Conservation (phyloP, 2,329 filamentous ascomycete species). For the Cytospora mali region DNA sequence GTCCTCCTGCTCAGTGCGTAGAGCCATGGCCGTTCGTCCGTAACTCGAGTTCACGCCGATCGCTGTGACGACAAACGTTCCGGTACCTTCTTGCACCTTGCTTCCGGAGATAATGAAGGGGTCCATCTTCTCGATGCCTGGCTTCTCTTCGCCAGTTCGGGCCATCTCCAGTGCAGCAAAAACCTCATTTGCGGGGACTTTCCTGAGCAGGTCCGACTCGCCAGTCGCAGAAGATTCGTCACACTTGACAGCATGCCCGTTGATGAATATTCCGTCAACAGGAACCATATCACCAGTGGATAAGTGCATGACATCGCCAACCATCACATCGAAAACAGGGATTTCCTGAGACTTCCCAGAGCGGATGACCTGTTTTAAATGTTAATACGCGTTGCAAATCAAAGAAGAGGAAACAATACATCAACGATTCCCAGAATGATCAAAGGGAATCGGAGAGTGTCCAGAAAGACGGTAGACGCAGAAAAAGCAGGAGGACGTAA, state of each 20-base stretch:
- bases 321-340: slow-evolving; percentile 67
- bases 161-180: slow-evolving; percentile 57
- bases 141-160: slow-evolving; percentile 42
- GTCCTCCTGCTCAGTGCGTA: slow-evolving; percentile 54
- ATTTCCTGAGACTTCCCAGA: slow-evolving; percentile 67
- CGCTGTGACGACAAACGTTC: slow-evolving; percentile 57
- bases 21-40: slow-evolving; percentile 58
- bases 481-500: too few species aligned
- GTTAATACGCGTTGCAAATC: not conserved
- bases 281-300: slow-evolving; percentile 72
- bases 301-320: slow-evolving; percentile 70
- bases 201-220: slow-evolving; percentile 73
- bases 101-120: slow-evolving; percentile 65
- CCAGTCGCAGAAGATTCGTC: slow-evolving; percentile 76
- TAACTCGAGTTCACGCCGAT: slow-evolving; percentile 58
- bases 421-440: too few species aligned
- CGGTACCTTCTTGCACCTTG: slow-evolving; percentile 57
- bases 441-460: too few species aligned
- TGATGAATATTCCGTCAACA: slow-evolving; percentile 70
- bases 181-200: slow-evolving; percentile 62
- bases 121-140: slow-evolving; percentile 52
- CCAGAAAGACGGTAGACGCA: too few species aligned
- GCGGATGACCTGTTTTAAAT: slow-evolving; percentile 57
- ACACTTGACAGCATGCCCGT: slow-evolving; percentile 57
- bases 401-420: too few species aligned